phyloP scores from a whole-genome alignment of 1,284 basidiomycete species.

The Earliella scabrosa region DNA sequence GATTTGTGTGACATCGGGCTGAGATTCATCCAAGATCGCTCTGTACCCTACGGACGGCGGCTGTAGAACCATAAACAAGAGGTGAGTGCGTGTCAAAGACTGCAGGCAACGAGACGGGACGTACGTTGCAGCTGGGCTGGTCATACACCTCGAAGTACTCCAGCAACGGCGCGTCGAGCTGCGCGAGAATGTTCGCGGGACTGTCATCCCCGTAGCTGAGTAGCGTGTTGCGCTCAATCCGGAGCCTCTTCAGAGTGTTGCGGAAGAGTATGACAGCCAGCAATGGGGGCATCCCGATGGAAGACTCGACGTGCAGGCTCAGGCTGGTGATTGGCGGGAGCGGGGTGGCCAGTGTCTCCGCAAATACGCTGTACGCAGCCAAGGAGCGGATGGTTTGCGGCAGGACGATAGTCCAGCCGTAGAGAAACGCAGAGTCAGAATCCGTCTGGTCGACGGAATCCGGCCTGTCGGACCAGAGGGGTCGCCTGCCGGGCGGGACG shows the following conservation, averaged over 20 bases:
- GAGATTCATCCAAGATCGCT: too few species aligned
- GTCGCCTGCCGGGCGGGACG: too few species aligned
- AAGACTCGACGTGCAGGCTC: neutral
- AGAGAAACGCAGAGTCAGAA: too few species aligned
- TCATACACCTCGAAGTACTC: slow-evolving; percentile 3
- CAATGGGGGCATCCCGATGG: neutral
- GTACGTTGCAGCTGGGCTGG: too few species aligned
- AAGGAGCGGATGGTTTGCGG: neutral
- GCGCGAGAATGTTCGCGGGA: neutral
- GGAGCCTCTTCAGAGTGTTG: neutral
- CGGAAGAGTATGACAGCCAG: too few species aligned
- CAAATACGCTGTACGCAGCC: neutral
- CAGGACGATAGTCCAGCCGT: neutral
- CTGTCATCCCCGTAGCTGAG: neutral
- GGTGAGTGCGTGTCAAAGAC: too few species aligned
- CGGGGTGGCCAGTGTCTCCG: neutral
- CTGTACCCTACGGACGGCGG: too few species aligned
- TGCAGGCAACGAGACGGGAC: too few species aligned
- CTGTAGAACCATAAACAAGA: too few species aligned
- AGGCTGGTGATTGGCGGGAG: neutral
- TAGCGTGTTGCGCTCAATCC: neutral
- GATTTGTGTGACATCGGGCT: too few species aligned
- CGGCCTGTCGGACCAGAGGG: too few species aligned
- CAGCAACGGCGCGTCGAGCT: neutral
- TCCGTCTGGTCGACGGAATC: too few species aligned